Evolutionary conservation across 371 early-diverging fungal species (phyloP).

Genomic region (Umbelopsis sp.): DNA sequence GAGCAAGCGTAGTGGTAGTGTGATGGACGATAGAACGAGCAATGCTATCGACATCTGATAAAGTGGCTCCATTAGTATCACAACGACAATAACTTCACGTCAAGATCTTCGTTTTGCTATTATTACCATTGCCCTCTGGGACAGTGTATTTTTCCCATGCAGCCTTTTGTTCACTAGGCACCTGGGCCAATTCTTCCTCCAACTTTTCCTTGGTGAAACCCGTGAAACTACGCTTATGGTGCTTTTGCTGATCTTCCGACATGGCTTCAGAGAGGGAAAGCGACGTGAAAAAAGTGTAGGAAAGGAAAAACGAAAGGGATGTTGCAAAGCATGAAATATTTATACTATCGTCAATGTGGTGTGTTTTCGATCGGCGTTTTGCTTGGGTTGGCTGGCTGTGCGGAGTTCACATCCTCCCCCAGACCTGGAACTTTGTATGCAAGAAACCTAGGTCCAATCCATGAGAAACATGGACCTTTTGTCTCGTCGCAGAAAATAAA

Average conservation of each 20-base stretch:
- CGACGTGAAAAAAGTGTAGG: not conserved
- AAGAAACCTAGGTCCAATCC: too few relatives aligned
- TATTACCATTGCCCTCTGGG: slow-evolving; percentile 18
- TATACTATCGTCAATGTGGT: not conserved
- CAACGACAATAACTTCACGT: too few relatives aligned
- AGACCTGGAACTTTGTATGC: not conserved
- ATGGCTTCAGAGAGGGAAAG: not conserved
- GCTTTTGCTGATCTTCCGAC: slow-evolving; percentile 11
- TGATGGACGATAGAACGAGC: slow-evolving; percentile 80
- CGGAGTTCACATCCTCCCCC: too few relatives aligned
- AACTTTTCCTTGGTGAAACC: slow-evolving; percentile 22
- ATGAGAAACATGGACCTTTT: too few relatives aligned
- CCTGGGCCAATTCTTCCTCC: slow-evolving; percentile 16
- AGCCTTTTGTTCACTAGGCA: slow-evolving; percentile 11
- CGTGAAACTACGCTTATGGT: slow-evolving; percentile 24
- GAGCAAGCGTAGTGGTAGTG: slow-evolving; percentile 79
- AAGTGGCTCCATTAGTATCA: too few relatives aligned
- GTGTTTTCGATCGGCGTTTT: slow-evolving; percentile 14
- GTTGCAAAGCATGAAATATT: not conserved
- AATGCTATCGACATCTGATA: slow-evolving; percentile 61
- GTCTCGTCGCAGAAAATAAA: too few relatives aligned
- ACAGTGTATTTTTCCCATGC: slow-evolving; percentile 21
- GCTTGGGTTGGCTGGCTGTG: too few relatives aligned
- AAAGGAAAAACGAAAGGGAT: not conserved
- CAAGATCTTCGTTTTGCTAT: not conserved